These are phyloP conservation scores for Nephelium lappaceum DNA, from an alignment of 345 rosid species.

Conservation along the genomic window DNA sequence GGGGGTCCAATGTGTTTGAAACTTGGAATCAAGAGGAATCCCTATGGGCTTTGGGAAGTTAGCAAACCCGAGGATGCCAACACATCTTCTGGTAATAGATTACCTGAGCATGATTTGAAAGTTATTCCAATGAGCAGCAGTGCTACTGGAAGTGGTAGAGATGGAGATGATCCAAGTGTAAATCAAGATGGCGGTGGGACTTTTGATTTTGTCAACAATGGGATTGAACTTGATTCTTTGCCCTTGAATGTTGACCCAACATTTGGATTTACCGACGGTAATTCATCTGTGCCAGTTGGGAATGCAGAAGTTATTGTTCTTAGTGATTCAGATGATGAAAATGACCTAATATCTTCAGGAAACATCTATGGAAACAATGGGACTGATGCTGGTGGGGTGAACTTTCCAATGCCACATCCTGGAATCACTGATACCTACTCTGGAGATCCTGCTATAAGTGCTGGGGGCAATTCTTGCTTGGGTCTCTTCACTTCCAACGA, in stretches of 20 bases:
- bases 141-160: constrained; percentile 88
- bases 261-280: constrained; percentile 52
- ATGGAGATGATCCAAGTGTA: constrained; percentile 92
- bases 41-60: constrained; percentile 88
- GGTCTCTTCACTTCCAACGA: constrained; percentile 60
- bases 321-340: constrained; percentile 91
- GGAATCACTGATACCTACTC: constrained; percentile 60
- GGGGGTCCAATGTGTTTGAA: constrained; percentile 77
- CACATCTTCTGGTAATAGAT: constrained; percentile 66
- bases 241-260: constrained; percentile 63
- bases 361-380: constrained; percentile 52
- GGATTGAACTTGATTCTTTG: constrained; percentile 77
- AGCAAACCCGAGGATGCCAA: constrained; percentile 76
- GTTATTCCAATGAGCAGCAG: constrained; percentile 88
- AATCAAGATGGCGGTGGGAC: constrained; percentile 81
- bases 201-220: constrained; percentile 62
- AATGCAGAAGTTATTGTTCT: constrained; percentile 81
- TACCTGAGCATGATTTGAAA: constrained; percentile 56
- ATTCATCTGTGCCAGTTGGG: constrained; percentile 48
- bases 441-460: constrained; percentile 59
- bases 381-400: constrained; percentile 51
- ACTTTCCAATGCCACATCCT: constrained; percentile 57
- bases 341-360: constrained; percentile 61
- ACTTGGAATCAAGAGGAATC: constrained; percentile 85
- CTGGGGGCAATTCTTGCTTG: constrained; percentile 58